phyloP scores from a whole-genome alignment of 768 basidiomycete species.

The Amanita brunnescens region DNA sequence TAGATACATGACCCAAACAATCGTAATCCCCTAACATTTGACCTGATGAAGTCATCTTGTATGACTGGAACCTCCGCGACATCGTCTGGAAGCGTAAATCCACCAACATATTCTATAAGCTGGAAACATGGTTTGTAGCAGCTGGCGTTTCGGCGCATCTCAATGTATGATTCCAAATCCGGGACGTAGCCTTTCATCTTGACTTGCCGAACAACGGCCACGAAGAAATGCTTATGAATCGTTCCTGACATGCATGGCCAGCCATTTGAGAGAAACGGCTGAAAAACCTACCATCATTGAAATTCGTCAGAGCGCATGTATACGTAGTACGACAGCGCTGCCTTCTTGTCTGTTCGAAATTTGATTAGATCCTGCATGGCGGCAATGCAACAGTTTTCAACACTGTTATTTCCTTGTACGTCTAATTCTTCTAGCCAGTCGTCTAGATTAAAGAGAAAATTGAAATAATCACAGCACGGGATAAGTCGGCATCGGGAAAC shows the following conservation, averaged over 20 bases:
- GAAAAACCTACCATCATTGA: too few relatives aligned
- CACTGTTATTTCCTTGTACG: constrained; percentile 12
- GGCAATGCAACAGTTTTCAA: constrained; percentile 15
- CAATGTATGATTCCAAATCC: constrained; percentile 61
- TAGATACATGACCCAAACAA: not conserved
- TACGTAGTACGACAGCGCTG: constrained; percentile 14
- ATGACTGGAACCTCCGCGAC: constrained; percentile 59
- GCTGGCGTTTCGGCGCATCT: constrained; percentile 57
- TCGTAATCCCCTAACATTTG: constrained; percentile 45
- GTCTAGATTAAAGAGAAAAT: constrained; percentile 17
- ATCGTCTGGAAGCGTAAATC: constrained; percentile 54
- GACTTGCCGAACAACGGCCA: constrained; percentile 53
- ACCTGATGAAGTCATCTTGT: constrained; percentile 58
- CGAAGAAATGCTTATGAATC: constrained; percentile 61
- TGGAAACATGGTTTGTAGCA: constrained; percentile 64
- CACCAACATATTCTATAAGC: constrained; percentile 44
- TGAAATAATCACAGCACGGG: constrained; percentile 37
- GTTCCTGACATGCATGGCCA: constrained; percentile 16
- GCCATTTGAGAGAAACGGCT: constrained; percentile 4
- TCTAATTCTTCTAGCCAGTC: constrained; percentile 15
- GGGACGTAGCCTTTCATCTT: constrained; percentile 42
- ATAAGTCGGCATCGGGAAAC: constrained; percentile 33
- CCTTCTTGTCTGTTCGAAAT: constrained; percentile 15
- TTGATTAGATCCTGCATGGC: constrained; percentile 16
- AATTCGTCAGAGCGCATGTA: not conserved